Percentiles rank a stretch among this genome's conserved stretches.
These are phyloP conservation scores for Wallacemonas sp. DNA, from an alignment of 208 protist species.

Conservation along the genomic window DNA sequence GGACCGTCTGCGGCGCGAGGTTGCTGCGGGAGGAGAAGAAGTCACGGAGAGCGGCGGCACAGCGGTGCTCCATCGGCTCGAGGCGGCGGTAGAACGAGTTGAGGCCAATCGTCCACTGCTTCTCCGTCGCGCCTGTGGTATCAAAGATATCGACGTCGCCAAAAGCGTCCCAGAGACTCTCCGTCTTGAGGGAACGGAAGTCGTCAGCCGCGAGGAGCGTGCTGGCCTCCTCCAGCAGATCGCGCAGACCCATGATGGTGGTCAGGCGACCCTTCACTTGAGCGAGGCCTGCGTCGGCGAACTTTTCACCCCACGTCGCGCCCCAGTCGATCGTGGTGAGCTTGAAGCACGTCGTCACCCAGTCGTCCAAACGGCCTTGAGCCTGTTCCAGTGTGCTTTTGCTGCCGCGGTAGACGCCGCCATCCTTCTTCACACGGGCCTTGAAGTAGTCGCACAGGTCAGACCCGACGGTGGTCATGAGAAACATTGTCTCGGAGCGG, in stretches of 20 bases:
- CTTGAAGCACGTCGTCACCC: slow-evolving; percentile 61
- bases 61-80: slow-evolving; percentile 84
- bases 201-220: slow-evolving; percentile 61
- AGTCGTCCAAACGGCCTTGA: slow-evolving; percentile 72
- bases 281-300: slow-evolving; percentile 59
- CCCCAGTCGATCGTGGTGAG: slow-evolving; percentile 89
- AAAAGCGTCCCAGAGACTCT: slow-evolving; percentile 81
- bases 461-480: slow-evolving; percentile 79
- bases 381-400: slow-evolving; percentile 66
- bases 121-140: slow-evolving; percentile 45
- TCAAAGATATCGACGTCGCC: slow-evolving; percentile 68
- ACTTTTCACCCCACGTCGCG: slow-evolving; percentile 50
- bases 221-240: slow-evolving; percentile 70
- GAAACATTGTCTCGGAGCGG: slow-evolving; percentile 61
- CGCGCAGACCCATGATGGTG: slow-evolving; percentile 53
- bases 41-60: slow-evolving; percentile 69
- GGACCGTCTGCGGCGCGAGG: slow-evolving; percentile 81
- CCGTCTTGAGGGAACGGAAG: slow-evolving; percentile 54
- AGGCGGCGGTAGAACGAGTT: slow-evolving; percentile 81
- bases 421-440: slow-evolving; percentile 27
- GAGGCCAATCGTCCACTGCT: slow-evolving; percentile 67
- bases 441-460: slow-evolving; percentile 75
- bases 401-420: slow-evolving; percentile 59
- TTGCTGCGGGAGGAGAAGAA: slow-evolving; percentile 67
- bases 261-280: slow-evolving; percentile 58